Percentiles rank a stretch among this genome's conserved stretches.
Conservation (phyloP, 2,329 filamentous ascomycete genomes). For the Daldinia sp. region DNA sequence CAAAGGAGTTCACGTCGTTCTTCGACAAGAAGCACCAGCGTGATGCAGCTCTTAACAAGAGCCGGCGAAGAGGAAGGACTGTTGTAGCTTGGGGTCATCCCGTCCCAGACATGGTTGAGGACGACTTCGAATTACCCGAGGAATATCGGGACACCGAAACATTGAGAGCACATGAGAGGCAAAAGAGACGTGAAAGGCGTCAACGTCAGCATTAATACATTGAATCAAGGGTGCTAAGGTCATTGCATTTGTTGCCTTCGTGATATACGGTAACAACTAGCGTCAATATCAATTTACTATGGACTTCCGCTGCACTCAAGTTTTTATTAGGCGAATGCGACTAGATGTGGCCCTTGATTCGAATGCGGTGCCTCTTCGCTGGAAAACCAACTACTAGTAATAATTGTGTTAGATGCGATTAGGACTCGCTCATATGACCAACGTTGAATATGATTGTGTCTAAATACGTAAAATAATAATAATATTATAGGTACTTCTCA, state of each 20-base stretch:
- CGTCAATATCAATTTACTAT: neutral
- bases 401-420: neutral
- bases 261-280: neutral
- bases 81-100: slow-evolving; percentile 84
- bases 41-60: slow-evolving; percentile 79
- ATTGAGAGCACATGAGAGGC: slow-evolving; percentile 70
- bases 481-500: no score
- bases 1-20: slow-evolving; percentile 84
- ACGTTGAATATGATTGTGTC: no score
- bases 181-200: slow-evolving; percentile 70
- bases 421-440: neutral
- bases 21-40: slow-evolving; percentile 84
- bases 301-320: neutral
- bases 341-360: neutral
- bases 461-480: no score
- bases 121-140: slow-evolving; percentile 80
- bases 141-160: slow-evolving; percentile 70
- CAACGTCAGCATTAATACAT: slow-evolving; percentile 57
- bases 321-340: neutral
- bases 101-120: slow-evolving; percentile 77
- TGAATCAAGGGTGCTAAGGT: neutral
- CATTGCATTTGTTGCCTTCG: neutral
- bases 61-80: slow-evolving; percentile 76
- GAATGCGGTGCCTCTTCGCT: neutral
- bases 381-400: neutral